phyloP scores from a whole-genome alignment of 1,284 basidiomycete species.

The Fomitiporia mediterranea region DNA sequence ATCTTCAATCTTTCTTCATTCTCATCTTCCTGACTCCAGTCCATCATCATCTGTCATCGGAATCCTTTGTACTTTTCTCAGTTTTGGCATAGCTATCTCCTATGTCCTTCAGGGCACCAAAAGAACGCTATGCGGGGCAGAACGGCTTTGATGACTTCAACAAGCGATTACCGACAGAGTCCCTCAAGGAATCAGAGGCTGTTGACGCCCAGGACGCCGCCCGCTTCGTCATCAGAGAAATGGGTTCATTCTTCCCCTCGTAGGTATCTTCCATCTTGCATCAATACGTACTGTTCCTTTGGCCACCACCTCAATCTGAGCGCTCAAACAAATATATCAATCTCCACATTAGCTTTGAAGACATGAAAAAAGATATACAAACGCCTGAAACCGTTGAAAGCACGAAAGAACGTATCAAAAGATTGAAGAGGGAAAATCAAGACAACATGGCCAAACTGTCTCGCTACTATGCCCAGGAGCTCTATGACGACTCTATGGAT shows the following conservation, averaged over 20 bases:
- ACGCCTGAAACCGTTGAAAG: constrained; percentile 27
- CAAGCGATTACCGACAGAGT: constrained; percentile 6
- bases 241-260: constrained; percentile 23
- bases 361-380: constrained; percentile 22
- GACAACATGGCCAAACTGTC: constrained; percentile 41
- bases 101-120: not conserved
- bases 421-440: constrained; percentile 36
- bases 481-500: constrained; percentile 36
- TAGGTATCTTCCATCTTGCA: too few species aligned
- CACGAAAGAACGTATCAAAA: constrained; percentile 34
- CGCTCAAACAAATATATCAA: not conserved
- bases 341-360: constrained; percentile 16
- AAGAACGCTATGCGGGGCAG: not conserved
- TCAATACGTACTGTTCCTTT: too few species aligned
- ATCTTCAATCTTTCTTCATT: too few species aligned
- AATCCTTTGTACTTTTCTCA: too few species aligned
- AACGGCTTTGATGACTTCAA: constrained; percentile 20
- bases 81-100: too few species aligned
- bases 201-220: constrained; percentile 29
- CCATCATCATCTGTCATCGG: too few species aligned
- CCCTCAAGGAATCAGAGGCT: constrained; percentile 23
- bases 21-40: too few species aligned
- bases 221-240: constrained; percentile 28
- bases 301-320: too few species aligned
- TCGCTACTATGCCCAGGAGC: constrained; percentile 38